Evolutionary conservation across 1,284 basidiomycete genomes (phyloP), one percentile per base, ranked within the genome.

Genomic region (Paramarasmius palmivorus): DNA sequence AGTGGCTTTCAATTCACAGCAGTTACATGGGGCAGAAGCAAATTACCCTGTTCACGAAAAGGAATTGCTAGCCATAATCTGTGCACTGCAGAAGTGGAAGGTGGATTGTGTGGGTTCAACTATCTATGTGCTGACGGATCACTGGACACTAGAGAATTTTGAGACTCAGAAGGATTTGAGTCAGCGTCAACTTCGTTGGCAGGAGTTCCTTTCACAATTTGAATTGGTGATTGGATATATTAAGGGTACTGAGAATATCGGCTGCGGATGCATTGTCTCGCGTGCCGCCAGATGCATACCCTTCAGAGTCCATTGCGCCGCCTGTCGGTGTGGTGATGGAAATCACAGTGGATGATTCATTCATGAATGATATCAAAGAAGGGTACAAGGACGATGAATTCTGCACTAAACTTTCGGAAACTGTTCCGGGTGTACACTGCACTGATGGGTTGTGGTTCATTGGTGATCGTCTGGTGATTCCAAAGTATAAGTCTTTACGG

Each of bases 11-110:
- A 65, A 73, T 29, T 73, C 68, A 0, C 48, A 38, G 15, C 53
- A 59, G 0, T 59, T 75, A n/a, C 66, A 61, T 5, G 50, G 49
- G 0, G 69, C 72, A 0, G 57, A 73, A 39, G 59, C 67, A 0
- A 72, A 73, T 42, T 76, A 74, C 40, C 65, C 66, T 0, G 64
- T 73, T 0, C 68, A 76, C 47, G 61, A 77, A 49, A 68, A 71
- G 17, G 68, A 73, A 48, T 53, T 73, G 0, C 56, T 75, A 0
- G 69, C 69, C 0, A 70, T 76, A 7, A 56, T 76, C 1, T 36
- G 58, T 0, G 68, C 69, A 0, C 57, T 75, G 0, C 61, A 68
- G 22, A 72, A 72, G 35, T 80, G 69, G 68, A 25, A 62, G 0
- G 42, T 57, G 0, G 63, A 72, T 12, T 59, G 78, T 0, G 40